Base-by-base conservation (phyloP, 1,139 yeast genomes). In the Petasospora fabianii region DNA sequence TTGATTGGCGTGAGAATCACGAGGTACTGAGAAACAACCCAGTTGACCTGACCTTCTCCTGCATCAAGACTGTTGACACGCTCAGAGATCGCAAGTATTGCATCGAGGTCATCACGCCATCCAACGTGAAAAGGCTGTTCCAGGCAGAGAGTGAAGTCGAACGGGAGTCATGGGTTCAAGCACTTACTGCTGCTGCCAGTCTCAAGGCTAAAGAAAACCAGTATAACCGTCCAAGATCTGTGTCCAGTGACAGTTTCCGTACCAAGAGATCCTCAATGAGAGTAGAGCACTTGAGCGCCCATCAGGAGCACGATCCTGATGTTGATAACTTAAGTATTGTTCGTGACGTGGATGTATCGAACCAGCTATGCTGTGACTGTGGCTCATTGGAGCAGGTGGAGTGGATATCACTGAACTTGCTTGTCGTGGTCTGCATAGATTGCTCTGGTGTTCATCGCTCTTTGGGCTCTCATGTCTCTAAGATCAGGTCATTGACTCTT, bases 381-480 rank as follows among this genome's bases (percentile, higher is more conserved):
- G 82, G 83, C 0, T 58, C 75, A 3, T 53, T 64, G 0, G 77
- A 73, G 9, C 64, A 73, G 24, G 95, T 86, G 9, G 97, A 88
- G 53, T 90, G 97, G 97, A 75, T 90, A 5, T 84, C 96, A 0
- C 69, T 87, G 47, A 90, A 85, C 54, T 64, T 83, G 36, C 64
- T 87, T 42, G 78, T 80, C 18, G 76, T 84, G 10, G 68, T 90
- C 30, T 90, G 97, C 60, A 80, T 87, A 30, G 80, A 82, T 35
- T 90, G 97, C 55, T 82, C 96, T 0, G 76, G 77, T 2, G 69
- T 72, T 0, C 97, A 90, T 61, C 73, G 94, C 48, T 75, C 85
- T 24, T 64, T 90, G 45, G 95, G 95, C 0, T 64, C 81, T 0
- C 84, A 80, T 48, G 68, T 86, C 5, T 82, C 95, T 17, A 75